Base-by-base conservation (phyloP, 208 protist species). In the Tritrichomonas musculus region DNA sequence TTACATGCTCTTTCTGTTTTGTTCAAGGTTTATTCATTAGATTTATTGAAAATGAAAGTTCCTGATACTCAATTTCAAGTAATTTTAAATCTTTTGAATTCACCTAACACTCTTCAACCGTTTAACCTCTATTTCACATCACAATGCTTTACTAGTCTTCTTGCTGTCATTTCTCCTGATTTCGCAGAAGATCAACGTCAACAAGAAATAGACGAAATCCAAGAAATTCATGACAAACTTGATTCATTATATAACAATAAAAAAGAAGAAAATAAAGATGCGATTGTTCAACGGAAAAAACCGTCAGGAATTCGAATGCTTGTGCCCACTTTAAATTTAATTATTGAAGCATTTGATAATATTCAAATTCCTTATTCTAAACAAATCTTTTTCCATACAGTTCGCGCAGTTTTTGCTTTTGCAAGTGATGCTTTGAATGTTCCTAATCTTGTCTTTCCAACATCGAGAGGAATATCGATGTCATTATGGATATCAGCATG, bases 151-250 rank as follows among this genome's bases (percentile, higher is more conserved):
- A 44, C 33, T 14, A 88, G 39, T 20, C n/a, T 88, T 22, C 17
- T 88, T 20, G 27, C 77, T 36, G 44, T 88, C 39, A 88, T 88
- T 39, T 88, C 77, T 39, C 47, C 77, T 33, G 77, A 88, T n/a
- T n/a, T n/a, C n/a, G n/a, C n/a, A n/a, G n/a, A n/a, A n/a, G n/a
- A n/a, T n/a, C n/a, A n/a, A n/a, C n/a, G n/a, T n/a, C n/a, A n/a
- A n/a, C n/a, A n/a, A n/a, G n/a, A n/a, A n/a, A n/a, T n/a, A n/a
- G n/a, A n/a, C n/a, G n/a, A n/a, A n/a, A n/a, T n/a, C n/a, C n/a
- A n/a, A n/a, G n/a, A n/a, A n/a, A n/a, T n/a, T n/a, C n/a, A n/a
- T n/a, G n/a, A n/a, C n/a, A n/a, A n/a, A n/a, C 53, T 60, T 60
- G 17, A 60, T 60, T 60, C 53, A 60, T 22, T 22, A 5, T 22